Evolutionary conservation across 768 basidiomycete species (phyloP).

Genomic region (Daedaleopsis sinensis): DNA sequence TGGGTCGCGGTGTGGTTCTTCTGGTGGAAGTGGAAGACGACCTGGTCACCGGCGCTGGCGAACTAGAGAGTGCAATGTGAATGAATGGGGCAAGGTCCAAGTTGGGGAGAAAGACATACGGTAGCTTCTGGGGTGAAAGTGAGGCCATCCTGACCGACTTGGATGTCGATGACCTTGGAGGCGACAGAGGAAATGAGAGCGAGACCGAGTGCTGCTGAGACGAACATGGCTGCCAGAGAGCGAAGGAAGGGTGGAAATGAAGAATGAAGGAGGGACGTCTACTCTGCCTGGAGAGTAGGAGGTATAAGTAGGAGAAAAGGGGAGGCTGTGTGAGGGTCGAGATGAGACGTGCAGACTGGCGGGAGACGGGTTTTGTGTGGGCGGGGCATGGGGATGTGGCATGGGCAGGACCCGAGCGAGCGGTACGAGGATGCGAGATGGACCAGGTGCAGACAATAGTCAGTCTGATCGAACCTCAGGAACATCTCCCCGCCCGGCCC

Average conservation of each 20-base stretch:
- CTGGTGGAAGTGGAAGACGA: conserved; percentile 62
- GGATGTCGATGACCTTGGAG: conserved; percentile 53
- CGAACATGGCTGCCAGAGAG: conserved; percentile 17
- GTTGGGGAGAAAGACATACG: conserved; percentile 38
- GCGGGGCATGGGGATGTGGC: conserved; percentile 5
- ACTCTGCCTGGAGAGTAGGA: conserved; percentile 33
- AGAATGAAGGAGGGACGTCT: conserved; percentile 42
- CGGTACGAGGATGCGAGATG: background rate
- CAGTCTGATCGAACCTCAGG: background rate
- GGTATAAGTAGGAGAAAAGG: conserved; percentile 27
- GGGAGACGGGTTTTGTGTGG: conserved; percentile 14
- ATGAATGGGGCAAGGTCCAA: background rate
- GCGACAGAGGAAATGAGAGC: conserved; percentile 52
- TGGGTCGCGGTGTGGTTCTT: conserved; percentile 47
- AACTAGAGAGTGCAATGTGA: conserved; percentile 30
- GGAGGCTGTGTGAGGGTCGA: conserved; percentile 27
- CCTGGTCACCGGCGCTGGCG: conserved; percentile 57
- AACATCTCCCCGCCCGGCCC: background rate
- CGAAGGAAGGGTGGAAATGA: background rate
- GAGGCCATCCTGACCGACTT: conserved; percentile 52
- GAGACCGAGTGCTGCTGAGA: conserved; percentile 41
- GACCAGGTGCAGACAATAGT: no score
- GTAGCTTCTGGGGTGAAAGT: conserved; percentile 55
- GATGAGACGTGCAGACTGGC: conserved; percentile 15
- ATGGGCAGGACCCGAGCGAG: conserved; percentile 6